These are phyloP conservation scores for Clitopilus passeckerianus DNA, from an alignment of 768 basidiomycete genomes.

Conservation along the genomic window DNA sequence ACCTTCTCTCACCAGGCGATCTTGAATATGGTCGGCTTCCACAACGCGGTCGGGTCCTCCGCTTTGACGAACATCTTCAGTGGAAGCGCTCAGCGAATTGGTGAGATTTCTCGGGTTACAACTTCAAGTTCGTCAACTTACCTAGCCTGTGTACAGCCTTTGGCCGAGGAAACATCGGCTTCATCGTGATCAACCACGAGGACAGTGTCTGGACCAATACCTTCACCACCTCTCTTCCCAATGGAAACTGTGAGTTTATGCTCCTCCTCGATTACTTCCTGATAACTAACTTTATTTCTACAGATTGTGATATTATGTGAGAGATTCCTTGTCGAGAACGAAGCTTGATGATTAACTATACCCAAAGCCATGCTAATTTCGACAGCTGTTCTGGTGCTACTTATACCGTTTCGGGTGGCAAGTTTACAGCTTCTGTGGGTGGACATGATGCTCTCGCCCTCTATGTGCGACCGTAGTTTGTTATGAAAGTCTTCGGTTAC, in stretches of 20 bases:
- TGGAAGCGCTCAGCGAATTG: conserved; percentile 12
- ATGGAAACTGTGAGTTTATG: conserved; percentile 9
- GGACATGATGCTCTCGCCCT: conserved; percentile 13
- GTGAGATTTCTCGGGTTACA: conserved; percentile 1
- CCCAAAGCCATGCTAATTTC: conserved; percentile 6
- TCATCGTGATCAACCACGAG: conserved; percentile 61
- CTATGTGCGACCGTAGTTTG: neutral
- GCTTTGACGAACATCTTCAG: conserved; percentile 8
- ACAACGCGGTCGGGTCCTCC: conserved; percentile 11
- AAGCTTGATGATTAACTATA: neutral
- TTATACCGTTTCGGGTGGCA: conserved; percentile 6
- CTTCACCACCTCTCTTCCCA: conserved; percentile 51
- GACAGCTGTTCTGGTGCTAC: conserved; percentile 9
- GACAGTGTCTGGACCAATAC: conserved; percentile 46
- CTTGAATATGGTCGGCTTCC: conserved; percentile 9
- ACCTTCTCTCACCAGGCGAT: neutral
- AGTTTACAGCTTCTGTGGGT: conserved; percentile 12
- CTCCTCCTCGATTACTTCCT: neutral
- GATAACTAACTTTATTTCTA: neutral
- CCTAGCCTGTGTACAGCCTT: neutral
- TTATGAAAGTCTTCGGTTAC: neutral
- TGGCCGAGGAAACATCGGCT: conserved; percentile 28
- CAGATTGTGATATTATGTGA: neutral
- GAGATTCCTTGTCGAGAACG: neutral
- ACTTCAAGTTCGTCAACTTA: neutral